Base-by-base conservation (phyloP, 257 asterid genomes). In the Plantago elongata region DNA sequence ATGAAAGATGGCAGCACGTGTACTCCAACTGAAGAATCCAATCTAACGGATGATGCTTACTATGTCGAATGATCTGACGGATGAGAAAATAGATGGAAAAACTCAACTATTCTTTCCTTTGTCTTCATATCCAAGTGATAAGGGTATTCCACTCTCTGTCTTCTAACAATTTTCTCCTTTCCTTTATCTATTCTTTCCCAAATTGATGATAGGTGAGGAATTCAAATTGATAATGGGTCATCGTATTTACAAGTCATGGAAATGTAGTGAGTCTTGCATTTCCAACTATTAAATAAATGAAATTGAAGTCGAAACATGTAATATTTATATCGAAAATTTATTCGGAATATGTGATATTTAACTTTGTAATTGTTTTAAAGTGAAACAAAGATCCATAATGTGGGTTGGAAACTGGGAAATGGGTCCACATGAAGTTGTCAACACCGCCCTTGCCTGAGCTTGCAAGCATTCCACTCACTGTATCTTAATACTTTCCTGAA, bases 1-100 rank as follows among this genome's bases (percentile, higher is more conserved):
- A 51, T 15, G 13, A 22, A 54, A 54, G 59, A 54, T 54, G 59
- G n/a, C 63, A 77, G 81, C 78, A 72, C 80, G 81, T 79, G 84
- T 65, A 78, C 76, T 81, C 59, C 59, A 22, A 56, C 18, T 56
- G 46, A 34, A 37, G 45, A 37, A 13, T 4, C 13, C 13, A 61
- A 58, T 43, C 34, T 15, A 57, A 38, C 62, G 62, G 62, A 15
- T 51, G 57, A 51, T 51, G 30, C 17, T 51, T 51, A 9, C 57
- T 7, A 16, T 5, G 0, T 51, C 37, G 37, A 16, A 17, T 13
- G 13, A 51, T 51, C 57, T n/a, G 34, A 54, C 5, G 59, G 11
- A 27, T 18, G 59, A 54, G 59, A 54, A 54, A 17, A 54, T 11
- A 54, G 40, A 54, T 37, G 59, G 34, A 22, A 54, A 18, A 54